Percentiles rank a stretch among this genome's conserved stretches.
These are phyloP conservation scores for Friedmanniomyces endolithicus DNA, from an alignment of 495 filamentous ascomycete species.

Conservation along the genomic window DNA sequence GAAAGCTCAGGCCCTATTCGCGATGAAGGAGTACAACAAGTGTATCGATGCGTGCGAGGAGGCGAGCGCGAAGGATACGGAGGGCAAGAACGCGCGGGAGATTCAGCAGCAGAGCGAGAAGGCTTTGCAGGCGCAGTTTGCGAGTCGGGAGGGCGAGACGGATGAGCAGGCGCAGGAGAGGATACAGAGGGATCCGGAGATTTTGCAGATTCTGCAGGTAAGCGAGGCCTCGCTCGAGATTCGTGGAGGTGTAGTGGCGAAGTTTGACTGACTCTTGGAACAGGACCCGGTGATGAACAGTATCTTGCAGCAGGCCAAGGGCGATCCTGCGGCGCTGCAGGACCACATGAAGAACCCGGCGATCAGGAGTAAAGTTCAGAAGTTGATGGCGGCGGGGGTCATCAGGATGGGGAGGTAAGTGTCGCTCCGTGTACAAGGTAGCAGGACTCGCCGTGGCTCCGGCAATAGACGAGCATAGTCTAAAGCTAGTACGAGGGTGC, in stretches of 20 bases:
- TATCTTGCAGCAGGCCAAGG: constrained; percentile 92
- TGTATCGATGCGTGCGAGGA: constrained; percentile 81
- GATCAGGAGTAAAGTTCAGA: constrained; percentile 77
- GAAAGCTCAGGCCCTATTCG: constrained; percentile 84
- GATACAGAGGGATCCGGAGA: constrained; percentile 66
- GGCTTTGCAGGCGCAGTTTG: constrained; percentile 81
- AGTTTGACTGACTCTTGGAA: constrained; percentile 66
- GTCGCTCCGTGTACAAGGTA: too few relatives aligned
- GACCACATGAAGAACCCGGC: constrained; percentile 92
- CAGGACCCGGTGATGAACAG: constrained; percentile 93
- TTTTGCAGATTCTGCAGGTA: constrained; percentile 45
- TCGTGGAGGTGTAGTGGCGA: constrained; percentile 30
- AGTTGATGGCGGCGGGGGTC: constrained; percentile 82
- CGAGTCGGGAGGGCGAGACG: constrained; percentile 80
- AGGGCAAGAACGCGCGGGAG: constrained; percentile 67
- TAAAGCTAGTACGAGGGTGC: too few relatives aligned
- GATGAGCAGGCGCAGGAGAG: constrained; percentile 92
- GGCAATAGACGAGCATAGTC: too few relatives aligned
- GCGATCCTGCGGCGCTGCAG: constrained; percentile 76
- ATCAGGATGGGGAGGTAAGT: constrained; percentile 59
- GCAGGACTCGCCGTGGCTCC: too few relatives aligned
- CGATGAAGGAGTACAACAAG: constrained; percentile 94
- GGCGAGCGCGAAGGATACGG: constrained; percentile 61
- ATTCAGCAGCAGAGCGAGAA: constrained; percentile 92
- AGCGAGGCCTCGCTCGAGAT: background rate